Percentiles rank a stretch among this genome's conserved stretches.
Evolutionary conservation across 2,329 filamentous ascomycete genomes (phyloP).

Genomic region (Penicillium vulpinum): DNA sequence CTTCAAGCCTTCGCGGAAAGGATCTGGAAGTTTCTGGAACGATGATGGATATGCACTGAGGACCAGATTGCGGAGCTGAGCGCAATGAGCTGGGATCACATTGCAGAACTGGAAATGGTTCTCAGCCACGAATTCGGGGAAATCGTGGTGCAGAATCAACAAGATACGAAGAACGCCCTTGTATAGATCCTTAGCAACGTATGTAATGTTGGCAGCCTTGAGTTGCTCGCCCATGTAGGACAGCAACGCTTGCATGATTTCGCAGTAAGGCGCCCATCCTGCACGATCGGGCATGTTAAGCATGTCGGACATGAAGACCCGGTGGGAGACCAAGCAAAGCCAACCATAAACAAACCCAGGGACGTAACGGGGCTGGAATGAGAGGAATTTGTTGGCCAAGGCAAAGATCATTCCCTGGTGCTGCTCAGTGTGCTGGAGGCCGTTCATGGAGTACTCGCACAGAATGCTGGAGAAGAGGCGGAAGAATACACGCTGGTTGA

Average conservation of each 20-base stretch:
- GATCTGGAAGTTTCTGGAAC: constrained; percentile 71
- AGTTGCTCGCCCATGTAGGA: constrained; percentile 76
- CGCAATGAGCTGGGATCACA: constrained; percentile 77
- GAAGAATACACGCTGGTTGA: constrained; percentile 89
- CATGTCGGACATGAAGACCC: constrained; percentile 77
- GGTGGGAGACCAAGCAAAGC: constrained; percentile 79
- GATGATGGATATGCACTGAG: constrained; percentile 74
- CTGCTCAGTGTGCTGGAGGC: constrained; percentile 58
- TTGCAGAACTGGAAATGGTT: constrained; percentile 82
- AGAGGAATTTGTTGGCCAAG: constrained; percentile 69
- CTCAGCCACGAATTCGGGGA: constrained; percentile 85
- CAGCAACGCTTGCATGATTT: constrained; percentile 71
- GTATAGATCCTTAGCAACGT: constrained; percentile 78
- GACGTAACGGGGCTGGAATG: constrained; percentile 73
- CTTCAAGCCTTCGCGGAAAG: constrained; percentile 71
- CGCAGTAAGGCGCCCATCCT: constrained; percentile 76
- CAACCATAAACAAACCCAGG: constrained; percentile 84
- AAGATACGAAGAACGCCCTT: constrained; percentile 79
- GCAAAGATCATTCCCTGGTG: constrained; percentile 71
- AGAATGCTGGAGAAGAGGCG: constrained; percentile 82
- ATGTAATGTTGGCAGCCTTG: constrained; percentile 68
- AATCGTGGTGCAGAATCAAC: constrained; percentile 87
- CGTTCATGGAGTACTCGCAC: constrained; percentile 66
- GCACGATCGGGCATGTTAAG: constrained; percentile 65
- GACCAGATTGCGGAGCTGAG: constrained; percentile 84